Base-by-base conservation (phyloP, 2,329 filamentous ascomycete species). In the Trichoderma aggressivum region DNA sequence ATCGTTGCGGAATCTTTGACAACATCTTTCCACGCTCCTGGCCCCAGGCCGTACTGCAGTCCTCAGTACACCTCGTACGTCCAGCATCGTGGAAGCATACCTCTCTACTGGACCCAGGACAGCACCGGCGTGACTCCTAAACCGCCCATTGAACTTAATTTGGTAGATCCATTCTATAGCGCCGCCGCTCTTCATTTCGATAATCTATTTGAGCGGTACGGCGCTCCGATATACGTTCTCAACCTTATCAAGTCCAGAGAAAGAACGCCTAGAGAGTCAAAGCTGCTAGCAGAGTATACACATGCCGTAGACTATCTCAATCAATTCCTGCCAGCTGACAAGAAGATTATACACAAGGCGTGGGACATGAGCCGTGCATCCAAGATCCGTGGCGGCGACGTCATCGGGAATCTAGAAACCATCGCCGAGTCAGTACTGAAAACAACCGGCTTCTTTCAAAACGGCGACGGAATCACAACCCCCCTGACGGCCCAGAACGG, bases 291-390 rank as follows among this genome's bases (percentile, higher is more conserved):
- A 43, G 95, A 98, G 79, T 98, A 94, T 78, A 94, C 94, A 5
- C 89, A 92, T 75, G 94, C 94, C 6, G 91, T 98, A 73, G 88
- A 90, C 55, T 99, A 99, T 76, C 89, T 99, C 61, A 99, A 98
- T 75, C 95, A 98, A 78, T 97, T 97, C 71, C 84, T 99, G 2
- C 95, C 96, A 0, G 82, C 86, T 2, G 91, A 90, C 70, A 93
- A 94, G 78, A 94, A 93, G 78, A 97, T 99, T 65, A 89, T 95
- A 11, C 95, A 99, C 80, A 94, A 96, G 76, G 94, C 95, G 3
- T 99, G 96, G 90, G 96, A 99, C 79, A 99, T 99, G 96, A 97
- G 94, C 73, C 88, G 96, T 71, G 95, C 96, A 6, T 94, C 95
- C 21, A 99, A 99, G 82, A 90, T 91, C 76, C 91, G 93, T 43